Evolutionary conservation across 805 yeast species (phyloP).

Genomic region (Citeromyces nyonsensis): DNA sequence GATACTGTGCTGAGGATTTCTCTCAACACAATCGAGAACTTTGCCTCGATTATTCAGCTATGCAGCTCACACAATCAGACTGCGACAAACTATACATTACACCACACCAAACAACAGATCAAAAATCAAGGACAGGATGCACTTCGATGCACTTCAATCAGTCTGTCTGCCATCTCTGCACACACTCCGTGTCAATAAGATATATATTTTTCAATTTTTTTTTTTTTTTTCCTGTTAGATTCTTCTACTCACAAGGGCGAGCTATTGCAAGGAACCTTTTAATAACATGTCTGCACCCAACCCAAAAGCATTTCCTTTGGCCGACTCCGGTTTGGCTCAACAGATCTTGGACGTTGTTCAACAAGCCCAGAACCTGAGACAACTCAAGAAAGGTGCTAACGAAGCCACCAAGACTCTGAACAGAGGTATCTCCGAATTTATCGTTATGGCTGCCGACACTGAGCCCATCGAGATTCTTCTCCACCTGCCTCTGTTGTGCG

Average conservation of each 20-base stretch:
- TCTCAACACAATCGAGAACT: too few relatives aligned
- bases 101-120: too few relatives aligned
- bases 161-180: too few relatives aligned
- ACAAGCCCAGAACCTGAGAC: slow-evolving; percentile 96
- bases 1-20: too few relatives aligned
- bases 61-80: too few relatives aligned
- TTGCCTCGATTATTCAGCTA: too few relatives aligned
- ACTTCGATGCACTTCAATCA: too few relatives aligned
- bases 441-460: slow-evolving; percentile 99
- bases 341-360: slow-evolving; percentile 96
- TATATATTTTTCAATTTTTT: too few relatives aligned
- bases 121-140: too few relatives aligned
- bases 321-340: slow-evolving; percentile 90
- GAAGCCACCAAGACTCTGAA: slow-evolving; percentile 98
- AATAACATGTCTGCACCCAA: slow-evolving; percentile 69
- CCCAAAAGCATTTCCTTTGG: slow-evolving; percentile 98
- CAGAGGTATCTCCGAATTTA: slow-evolving; percentile 99
- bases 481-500: slow-evolving; percentile 95
- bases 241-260: slow-evolving; percentile 17
- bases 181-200: too few relatives aligned
- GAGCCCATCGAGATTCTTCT: slow-evolving; percentile 97
- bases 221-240: neutral
- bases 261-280: slow-evolving; percentile 39
- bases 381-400: slow-evolving; percentile 98
- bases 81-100: too few relatives aligned